These are phyloP conservation scores for Melastoma candidum DNA, from an alignment of 441 rosid species.

Conservation along the genomic window DNA sequence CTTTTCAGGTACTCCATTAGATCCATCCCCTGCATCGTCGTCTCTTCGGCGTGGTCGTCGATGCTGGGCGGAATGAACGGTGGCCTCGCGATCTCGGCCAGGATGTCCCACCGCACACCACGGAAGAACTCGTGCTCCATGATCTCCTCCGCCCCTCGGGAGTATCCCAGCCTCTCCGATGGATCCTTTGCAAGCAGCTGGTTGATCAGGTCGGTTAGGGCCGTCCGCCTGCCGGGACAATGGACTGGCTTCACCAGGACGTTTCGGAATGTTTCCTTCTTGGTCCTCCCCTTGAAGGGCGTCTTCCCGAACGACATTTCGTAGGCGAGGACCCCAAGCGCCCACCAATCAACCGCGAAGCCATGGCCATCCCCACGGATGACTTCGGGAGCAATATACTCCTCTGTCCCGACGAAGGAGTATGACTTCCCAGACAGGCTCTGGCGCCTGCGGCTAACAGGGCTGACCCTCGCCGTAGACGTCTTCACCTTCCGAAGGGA, in stretches of 20 bases:
- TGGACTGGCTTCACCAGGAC: conserved; percentile 47
- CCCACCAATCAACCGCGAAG: conserved; percentile 98
- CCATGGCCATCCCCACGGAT: conserved; percentile 83
- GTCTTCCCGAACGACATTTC: conserved; percentile 80
- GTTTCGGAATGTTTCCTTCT: conserved; percentile 82
- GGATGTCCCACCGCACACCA: conserved; percentile 65
- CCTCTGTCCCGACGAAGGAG: conserved; percentile 92
- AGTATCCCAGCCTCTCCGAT: conserved; percentile 46
- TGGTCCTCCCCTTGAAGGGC: conserved; percentile 61
- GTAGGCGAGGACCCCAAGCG: conserved; percentile 69
- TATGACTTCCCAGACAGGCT: conserved; percentile 50
- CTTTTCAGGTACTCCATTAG: conserved; percentile 42
- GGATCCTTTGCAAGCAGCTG: conserved; percentile 71
- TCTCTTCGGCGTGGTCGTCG: conserved; percentile 19
- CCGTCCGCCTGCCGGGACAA: conserved; percentile 45
- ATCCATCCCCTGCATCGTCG: conserved; percentile 23
- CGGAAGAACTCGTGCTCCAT: conserved; percentile 67
- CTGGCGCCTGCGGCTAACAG: conserved; percentile 49
- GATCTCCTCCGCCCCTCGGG: conserved; percentile 60
- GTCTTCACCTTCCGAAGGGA: conserved; percentile 44
- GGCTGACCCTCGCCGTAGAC: conserved; percentile 57
- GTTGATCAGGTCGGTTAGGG: conserved; percentile 53
- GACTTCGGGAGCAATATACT: conserved; percentile 84
- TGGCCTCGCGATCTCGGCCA: conserved; percentile 64
- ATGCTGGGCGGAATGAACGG: conserved; percentile 61